Conservation (phyloP, 148 eudicot genomes). For the Talinum fruticosum region DNA sequence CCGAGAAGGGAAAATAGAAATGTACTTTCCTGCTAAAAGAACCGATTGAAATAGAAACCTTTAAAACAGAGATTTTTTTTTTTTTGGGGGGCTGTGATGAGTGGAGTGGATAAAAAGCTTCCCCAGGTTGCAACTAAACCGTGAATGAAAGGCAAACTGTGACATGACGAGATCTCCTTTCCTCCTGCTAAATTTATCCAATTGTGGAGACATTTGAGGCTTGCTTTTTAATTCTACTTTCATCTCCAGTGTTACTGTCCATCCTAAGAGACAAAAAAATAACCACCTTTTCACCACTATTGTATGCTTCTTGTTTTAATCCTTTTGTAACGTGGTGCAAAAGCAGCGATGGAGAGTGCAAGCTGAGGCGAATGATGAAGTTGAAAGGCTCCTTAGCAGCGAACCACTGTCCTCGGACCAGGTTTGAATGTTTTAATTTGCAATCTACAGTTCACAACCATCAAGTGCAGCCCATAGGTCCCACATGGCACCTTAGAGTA, state of each 20-base stretch:
- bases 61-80: neutral
- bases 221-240: neutral
- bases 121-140: too few species aligned
- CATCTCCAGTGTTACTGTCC: neutral
- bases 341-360: constrained; percentile 60
- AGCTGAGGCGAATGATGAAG: constrained; percentile 83
- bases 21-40: neutral
- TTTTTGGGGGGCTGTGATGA: too few species aligned
- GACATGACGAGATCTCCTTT: neutral
- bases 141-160: too few species aligned
- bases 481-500: neutral
- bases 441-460: neutral
- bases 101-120: too few species aligned
- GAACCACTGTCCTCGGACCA: constrained; percentile 49
- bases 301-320: neutral
- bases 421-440: constrained; percentile 6
- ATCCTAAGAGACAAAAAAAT: neutral
- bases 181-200: neutral
- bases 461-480: neutral
- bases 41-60: neutral
- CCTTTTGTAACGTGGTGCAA: neutral
- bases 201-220: neutral
- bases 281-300: neutral
- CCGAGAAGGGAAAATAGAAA: neutral
- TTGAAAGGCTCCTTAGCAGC: constrained; percentile 61